Percentiles rank a stretch among this genome's conserved stretches.
Conservation (phyloP, 2,329 filamentous ascomycete genomes). For the Zasmidium angulare region DNA sequence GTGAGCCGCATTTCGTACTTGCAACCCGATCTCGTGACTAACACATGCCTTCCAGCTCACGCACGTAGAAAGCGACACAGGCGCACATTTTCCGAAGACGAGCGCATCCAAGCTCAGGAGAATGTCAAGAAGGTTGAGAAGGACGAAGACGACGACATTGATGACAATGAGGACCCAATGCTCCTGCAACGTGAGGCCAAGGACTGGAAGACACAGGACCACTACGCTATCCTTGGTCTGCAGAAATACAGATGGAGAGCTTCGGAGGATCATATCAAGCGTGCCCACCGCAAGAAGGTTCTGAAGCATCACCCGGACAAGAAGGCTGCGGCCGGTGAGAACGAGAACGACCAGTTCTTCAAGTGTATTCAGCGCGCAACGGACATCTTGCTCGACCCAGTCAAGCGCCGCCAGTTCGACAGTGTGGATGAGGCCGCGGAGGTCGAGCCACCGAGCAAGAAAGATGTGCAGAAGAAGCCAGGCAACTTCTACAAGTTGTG, state of each 20-base stretch:
- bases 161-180: slow-evolving; percentile 88
- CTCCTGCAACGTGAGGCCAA: slow-evolving; percentile 93
- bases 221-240: slow-evolving; percentile 93
- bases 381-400: slow-evolving; percentile 87
- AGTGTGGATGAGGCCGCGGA: slow-evolving; percentile 94
- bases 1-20: neutral
- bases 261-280: slow-evolving; percentile 97
- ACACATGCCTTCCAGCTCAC: slow-evolving; percentile 59
- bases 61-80: slow-evolving; percentile 86
- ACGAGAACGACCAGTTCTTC: slow-evolving; percentile 98
- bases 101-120: slow-evolving; percentile 93
- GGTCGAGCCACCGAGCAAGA: slow-evolving; percentile 89
- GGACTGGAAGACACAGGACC: slow-evolving; percentile 99
- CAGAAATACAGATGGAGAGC: slow-evolving; percentile 90
- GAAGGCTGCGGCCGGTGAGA: slow-evolving; percentile 84
- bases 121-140: slow-evolving; percentile 96
- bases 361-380: slow-evolving; percentile 99
- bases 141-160: slow-evolving; percentile 84
- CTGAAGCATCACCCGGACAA: slow-evolving; percentile 98
- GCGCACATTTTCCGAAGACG: slow-evolving; percentile 83
- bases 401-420: slow-evolving; percentile 92
- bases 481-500: slow-evolving; percentile 95
- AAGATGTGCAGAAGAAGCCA: slow-evolving; percentile 69
- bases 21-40: neutral
- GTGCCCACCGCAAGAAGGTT: slow-evolving; percentile 98